Conservation (phyloP, 768 basidiomycete genomes). For the Ephemerocybe angulata region DNA sequence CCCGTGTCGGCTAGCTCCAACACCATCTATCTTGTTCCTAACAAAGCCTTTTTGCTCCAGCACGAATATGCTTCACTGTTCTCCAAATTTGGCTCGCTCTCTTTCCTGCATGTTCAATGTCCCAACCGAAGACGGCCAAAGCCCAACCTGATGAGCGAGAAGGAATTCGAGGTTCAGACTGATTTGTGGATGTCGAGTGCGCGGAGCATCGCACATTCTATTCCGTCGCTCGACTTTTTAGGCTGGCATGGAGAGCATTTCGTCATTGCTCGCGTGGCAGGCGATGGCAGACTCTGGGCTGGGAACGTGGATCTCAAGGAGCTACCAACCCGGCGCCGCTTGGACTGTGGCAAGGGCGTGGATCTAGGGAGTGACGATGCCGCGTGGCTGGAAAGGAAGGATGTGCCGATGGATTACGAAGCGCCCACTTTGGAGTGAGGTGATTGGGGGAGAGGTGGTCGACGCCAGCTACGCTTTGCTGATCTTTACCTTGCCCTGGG, state of each 20-base stretch:
- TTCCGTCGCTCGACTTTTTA: constrained; percentile 59
- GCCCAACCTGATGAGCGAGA: constrained; percentile 55
- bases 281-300: constrained; percentile 1
- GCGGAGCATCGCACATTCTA: constrained; percentile 43
- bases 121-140: constrained; percentile 47
- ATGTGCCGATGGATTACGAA: constrained; percentile 76
- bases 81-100: constrained; percentile 43
- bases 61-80: constrained; percentile 52
- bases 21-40: neutral
- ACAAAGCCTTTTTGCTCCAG: constrained; percentile 23
- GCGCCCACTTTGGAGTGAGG: constrained; percentile 35
- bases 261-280: constrained; percentile 47
- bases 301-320: constrained; percentile 50
- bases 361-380: constrained; percentile 61
- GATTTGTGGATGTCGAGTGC: constrained; percentile 52
- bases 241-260: constrained; percentile 76
- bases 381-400: constrained; percentile 66
- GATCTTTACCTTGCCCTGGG: neutral
- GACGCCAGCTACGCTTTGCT: neutral
- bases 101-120: constrained; percentile 58
- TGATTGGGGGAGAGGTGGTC: neutral
- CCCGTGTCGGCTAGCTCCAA: too few species aligned
- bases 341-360: constrained; percentile 65
- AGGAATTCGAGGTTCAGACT: constrained; percentile 55
- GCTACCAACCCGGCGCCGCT: constrained; percentile 49